phyloP scores from a whole-genome alignment of 2,329 filamentous ascomycete species.

The Neofusicoccum umdonicola region DNA sequence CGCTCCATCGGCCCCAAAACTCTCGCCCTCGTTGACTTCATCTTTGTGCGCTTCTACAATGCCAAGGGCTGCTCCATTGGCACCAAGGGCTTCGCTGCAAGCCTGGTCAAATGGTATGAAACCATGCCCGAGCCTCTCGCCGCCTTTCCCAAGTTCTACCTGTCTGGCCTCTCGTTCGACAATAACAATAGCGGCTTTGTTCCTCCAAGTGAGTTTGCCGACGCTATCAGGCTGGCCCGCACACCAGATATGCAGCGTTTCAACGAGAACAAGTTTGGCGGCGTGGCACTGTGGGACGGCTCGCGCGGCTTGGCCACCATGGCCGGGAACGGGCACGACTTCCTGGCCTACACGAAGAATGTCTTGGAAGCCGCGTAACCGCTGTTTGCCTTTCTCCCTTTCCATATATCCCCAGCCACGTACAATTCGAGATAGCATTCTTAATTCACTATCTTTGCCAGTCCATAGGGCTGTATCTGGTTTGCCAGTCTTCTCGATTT shows the following conservation, averaged over 20 bases:
- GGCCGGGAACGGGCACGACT: slow-evolving; percentile 5
- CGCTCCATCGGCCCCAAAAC: background rate
- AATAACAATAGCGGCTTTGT: slow-evolving; percentile 10
- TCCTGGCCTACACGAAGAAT: slow-evolving; percentile 14
- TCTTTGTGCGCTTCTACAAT: slow-evolving; percentile 17
- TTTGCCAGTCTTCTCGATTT: background rate
- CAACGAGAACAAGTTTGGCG: slow-evolving; percentile 12
- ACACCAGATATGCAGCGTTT: background rate
- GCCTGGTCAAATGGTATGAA: background rate
- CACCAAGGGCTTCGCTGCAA: background rate
- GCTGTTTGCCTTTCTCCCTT: background rate
- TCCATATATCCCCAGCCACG: background rate
- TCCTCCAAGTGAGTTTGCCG: background rate
- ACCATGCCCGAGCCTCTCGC: background rate
- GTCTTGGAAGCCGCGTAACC: background rate
- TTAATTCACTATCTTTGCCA: background rate
- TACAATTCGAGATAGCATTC: background rate
- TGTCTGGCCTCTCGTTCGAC: slow-evolving; percentile 10
- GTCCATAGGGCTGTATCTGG: background rate
- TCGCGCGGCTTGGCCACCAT: slow-evolving; percentile 5
- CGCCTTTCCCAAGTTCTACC: background rate
- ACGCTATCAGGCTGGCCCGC: background rate
- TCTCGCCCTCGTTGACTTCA: slow-evolving; percentile 12
- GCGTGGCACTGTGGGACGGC: slow-evolving; percentile 13
- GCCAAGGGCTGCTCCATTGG: slow-evolving; percentile 9